A percentile compares a stretch with the other conserved stretches of the same genome.
Conservation (phyloP, 345 rosid species). For the Geranium brycei region DNA sequence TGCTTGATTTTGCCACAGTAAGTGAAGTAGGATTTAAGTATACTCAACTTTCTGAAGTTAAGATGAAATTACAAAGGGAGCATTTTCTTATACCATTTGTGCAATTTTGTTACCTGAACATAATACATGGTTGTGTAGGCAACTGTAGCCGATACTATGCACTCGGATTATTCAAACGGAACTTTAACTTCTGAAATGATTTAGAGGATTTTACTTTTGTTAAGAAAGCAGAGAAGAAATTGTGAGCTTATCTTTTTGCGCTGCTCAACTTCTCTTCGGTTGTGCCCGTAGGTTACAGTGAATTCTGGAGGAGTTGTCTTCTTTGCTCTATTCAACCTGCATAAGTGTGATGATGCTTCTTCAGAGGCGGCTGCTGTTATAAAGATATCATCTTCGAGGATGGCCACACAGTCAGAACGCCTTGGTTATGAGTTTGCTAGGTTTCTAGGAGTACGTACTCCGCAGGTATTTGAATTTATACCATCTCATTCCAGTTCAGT, state of each 20-base stretch:
- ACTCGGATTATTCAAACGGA: not conserved
- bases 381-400: constrained; percentile 94
- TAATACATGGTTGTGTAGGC: too few relatives aligned
- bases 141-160: too few relatives aligned
- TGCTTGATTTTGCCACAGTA: constrained; percentile 6
- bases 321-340: constrained; percentile 76
- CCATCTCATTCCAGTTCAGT: not conserved
- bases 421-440: constrained; percentile 95
- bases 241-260: not conserved
- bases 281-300: constrained; percentile 62
- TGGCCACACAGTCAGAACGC: constrained; percentile 99
- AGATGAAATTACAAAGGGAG: too few relatives aligned
- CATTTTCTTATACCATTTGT: too few relatives aligned
- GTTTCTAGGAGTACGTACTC: constrained; percentile 86
- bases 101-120: too few relatives aligned
- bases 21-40: constrained; percentile 1
- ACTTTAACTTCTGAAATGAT: too few relatives aligned
- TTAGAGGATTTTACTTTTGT: too few relatives aligned
- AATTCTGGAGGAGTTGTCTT: constrained; percentile 98
- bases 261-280: constrained; percentile 19
- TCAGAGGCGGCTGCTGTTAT: constrained; percentile 91
- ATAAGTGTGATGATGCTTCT: constrained; percentile 28
- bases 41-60: too few relatives aligned
- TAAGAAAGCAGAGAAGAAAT: not conserved
- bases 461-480: constrained; percentile 50